Evolutionary conservation across 139 green algal genomes (phyloP), one percentile per base, ranked within the genome.

Genomic region (Raphidocelis subcapitata): DNA sequence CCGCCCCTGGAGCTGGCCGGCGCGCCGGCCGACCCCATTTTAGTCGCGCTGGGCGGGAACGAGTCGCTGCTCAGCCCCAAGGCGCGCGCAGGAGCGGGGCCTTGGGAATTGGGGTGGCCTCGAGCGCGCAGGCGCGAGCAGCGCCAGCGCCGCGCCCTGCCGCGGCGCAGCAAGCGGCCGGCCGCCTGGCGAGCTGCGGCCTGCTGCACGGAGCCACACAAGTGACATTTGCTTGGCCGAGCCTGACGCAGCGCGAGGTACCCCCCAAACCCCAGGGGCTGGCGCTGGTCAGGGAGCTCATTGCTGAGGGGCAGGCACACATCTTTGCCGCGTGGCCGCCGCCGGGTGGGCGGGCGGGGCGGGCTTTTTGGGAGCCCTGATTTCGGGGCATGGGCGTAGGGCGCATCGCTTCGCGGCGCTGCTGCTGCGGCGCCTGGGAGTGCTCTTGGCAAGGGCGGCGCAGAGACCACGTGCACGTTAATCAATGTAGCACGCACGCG

Each of bases 261-360:
- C 12, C 41, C 8, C 8, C 54, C n/a, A 28, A 28, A 10, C 54
- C 59, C 24, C 67, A 83, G 78, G 78, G 80, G 63, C 51, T 80
- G 2, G 52, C 23, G 8, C 31, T 83, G n/a, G 77, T 83, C 23
- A 33, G 29, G n/a, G 56, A 56, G 56, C 65, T 93, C 59, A 60
- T 94, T 4, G 82, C 87, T 31, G 33, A 79, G 18, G 88, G 79
- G 1, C 93, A 97, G 70, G 75, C 56, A 8, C 93, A 97, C 70
- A 59, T 97, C 29, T 96, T 98, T 71, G 46, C 28, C 1, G 21
- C 57, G 3, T 97, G 93, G 93, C 82, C 88, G 2, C 33, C 80
- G 24, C 52, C 74, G 51, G 91, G 92, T 79, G 51, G 2, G 33
- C 10, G 51, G 52, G 18, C 8, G 28, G 3, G 29, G 21, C 5